These are phyloP conservation scores for Phyllachora maydis DNA, from an alignment of 2,329 filamentous ascomycete genomes.

Conservation along the genomic window DNA sequence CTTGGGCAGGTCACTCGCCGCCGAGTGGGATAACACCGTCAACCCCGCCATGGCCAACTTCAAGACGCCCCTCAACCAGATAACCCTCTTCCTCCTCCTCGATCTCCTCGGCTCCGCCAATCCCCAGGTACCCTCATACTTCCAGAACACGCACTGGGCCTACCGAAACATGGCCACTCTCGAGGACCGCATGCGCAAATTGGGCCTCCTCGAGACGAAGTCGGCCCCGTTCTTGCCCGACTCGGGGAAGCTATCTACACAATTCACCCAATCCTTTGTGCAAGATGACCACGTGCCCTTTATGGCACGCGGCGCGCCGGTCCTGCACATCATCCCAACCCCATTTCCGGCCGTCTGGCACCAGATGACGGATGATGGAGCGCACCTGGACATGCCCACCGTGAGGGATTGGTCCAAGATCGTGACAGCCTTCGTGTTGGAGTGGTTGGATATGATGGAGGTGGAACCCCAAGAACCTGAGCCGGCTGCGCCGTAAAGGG, in stretches of 20 bases:
- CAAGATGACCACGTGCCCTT: conserved; percentile 89
- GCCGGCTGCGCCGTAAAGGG: no score
- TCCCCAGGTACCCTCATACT: conserved; percentile 67
- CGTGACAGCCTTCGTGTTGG: conserved; percentile 63
- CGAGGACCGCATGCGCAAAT: conserved; percentile 50
- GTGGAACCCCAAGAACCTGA: neutral
- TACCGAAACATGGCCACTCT: conserved; percentile 57
- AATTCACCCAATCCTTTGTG: conserved; percentile 32
- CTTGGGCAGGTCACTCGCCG: conserved; percentile 42
- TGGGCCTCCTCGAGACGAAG: conserved; percentile 42
- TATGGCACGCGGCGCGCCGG: conserved; percentile 63
- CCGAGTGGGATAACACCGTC: conserved; percentile 44
- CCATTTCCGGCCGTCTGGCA: conserved; percentile 83
- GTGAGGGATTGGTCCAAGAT: conserved; percentile 79
- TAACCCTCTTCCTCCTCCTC: conserved; percentile 44
- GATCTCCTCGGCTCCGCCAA: conserved; percentile 59
- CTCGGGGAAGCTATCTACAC: conserved; percentile 23
- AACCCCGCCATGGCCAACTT: conserved; percentile 51
- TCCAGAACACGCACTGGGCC: conserved; percentile 81
- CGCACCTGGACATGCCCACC: conserved; percentile 61
- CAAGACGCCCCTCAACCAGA: conserved; percentile 40
- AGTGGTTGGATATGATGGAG: conserved; percentile 57
- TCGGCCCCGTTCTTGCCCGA: conserved; percentile 45
- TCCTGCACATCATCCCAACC: conserved; percentile 73
- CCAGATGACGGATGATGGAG: conserved; percentile 59